A percentile compares a stretch with the other conserved stretches of the same genome.
These are phyloP conservation scores for Cutaneotrichosporon arboriforme DNA, from an alignment of 1,284 basidiomycete genomes.

Conservation along the genomic window DNA sequence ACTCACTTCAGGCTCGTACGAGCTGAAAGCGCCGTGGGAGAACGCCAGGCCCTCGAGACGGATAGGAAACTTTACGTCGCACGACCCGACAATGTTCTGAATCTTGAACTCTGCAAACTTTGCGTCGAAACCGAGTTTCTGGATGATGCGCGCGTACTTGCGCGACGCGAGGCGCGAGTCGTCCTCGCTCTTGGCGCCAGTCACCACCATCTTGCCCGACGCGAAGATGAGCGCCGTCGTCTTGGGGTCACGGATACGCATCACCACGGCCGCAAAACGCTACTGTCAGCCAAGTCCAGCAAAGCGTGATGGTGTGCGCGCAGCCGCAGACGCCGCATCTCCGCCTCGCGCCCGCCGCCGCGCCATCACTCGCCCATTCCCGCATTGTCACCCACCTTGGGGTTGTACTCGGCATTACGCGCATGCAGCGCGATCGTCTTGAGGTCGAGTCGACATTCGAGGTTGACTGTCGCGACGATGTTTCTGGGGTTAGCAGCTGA, in stretches of 20 bases:
- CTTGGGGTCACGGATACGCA: slow-evolving; percentile 99
- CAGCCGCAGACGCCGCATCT: too few species aligned
- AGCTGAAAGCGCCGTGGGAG: slow-evolving; percentile 96
- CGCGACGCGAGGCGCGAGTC: slow-evolving; percentile 93
- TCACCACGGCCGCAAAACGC: slow-evolving; percentile 99
- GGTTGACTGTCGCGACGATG: slow-evolving; percentile 98
- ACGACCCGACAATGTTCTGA: slow-evolving; percentile 97
- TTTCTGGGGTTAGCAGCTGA: slow-evolving; percentile 57
- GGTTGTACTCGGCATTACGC: slow-evolving; percentile 98
- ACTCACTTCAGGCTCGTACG: slow-evolving; percentile 90
- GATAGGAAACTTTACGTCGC: slow-evolving; percentile 99
- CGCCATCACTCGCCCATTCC: background rate
- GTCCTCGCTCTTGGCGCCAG: slow-evolving; percentile 98
- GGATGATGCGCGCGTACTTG: slow-evolving; percentile 98
- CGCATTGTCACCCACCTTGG: slow-evolving; percentile 68
- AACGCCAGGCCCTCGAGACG: slow-evolving; percentile 96
- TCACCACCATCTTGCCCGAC: slow-evolving; percentile 99
- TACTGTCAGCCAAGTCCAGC: slow-evolving; percentile 60
- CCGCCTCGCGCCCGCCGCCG: too few species aligned
- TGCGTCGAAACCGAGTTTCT: slow-evolving; percentile 98
- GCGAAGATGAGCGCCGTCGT: slow-evolving; percentile 99
- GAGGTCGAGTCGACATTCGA: slow-evolving; percentile 92
- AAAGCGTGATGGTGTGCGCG: too few species aligned
- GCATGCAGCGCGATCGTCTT: slow-evolving; percentile 99
- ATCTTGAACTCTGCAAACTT: slow-evolving; percentile 99